Conservation (phyloP, 208 protist species). For the Acanthamoeba pearcei region DNA sequence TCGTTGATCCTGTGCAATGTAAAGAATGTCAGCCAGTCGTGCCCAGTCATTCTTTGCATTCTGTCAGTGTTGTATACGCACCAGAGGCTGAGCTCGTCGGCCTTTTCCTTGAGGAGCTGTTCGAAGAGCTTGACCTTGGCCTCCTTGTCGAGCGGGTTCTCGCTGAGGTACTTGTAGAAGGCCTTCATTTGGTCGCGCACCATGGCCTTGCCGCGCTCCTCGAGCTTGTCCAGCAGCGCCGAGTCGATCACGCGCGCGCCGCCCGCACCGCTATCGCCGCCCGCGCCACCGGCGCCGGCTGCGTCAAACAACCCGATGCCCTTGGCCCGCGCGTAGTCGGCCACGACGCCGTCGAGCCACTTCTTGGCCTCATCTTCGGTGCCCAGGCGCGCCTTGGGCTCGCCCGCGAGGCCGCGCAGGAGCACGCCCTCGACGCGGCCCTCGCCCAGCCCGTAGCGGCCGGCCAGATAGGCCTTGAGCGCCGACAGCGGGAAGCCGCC, state of each 20-base stretch:
- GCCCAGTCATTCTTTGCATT: background rate
- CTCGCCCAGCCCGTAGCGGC: constrained; percentile 74
- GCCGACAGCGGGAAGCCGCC: constrained; percentile 82
- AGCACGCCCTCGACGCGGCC: constrained; percentile 83
- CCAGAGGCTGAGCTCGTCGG: constrained; percentile 65
- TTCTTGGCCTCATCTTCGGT: constrained; percentile 82
- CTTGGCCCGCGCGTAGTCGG: constrained; percentile 74
- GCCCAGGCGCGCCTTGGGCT: constrained; percentile 82
- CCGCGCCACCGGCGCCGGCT: constrained; percentile 2
- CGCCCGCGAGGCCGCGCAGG: constrained; percentile 81
- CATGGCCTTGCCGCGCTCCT: constrained; percentile 59
- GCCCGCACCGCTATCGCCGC: background rate
- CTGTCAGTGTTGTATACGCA: background rate
- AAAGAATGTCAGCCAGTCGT: background rate
- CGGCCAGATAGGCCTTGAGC: constrained; percentile 79
- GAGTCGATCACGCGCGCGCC: constrained; percentile 45
- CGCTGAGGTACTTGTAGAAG: constrained; percentile 79
- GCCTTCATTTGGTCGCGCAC: constrained; percentile 80
- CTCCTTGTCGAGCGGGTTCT: constrained; percentile 74
- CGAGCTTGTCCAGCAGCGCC: constrained; percentile 37
- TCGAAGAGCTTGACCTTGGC: constrained; percentile 73
- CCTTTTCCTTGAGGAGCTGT: constrained; percentile 63
- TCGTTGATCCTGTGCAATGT: constrained; percentile 62
- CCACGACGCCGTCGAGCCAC: constrained; percentile 84
- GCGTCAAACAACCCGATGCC: constrained; percentile 74